Conservation (phyloP, 225 moss, liverwort and hornwort species). For the Asterella californica region DNA sequence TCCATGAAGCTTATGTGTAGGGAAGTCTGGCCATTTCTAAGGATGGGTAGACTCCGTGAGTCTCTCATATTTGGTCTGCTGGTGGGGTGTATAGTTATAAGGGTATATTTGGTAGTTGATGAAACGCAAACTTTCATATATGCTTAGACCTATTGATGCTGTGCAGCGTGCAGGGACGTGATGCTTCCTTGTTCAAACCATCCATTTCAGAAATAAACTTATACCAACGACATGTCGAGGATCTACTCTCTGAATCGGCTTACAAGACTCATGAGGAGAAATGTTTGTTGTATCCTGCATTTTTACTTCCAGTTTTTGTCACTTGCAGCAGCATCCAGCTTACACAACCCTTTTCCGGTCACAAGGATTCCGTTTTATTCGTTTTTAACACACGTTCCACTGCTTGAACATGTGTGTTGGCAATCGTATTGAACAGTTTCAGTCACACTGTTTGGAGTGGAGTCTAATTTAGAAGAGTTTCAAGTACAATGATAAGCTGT, state of each 20-base stretch:
- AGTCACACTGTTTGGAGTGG: neutral
- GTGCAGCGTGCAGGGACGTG: conserved; percentile 32
- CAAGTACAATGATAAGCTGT: neutral
- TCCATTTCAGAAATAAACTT: conserved; percentile 49
- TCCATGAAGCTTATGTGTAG: neutral
- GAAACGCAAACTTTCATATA: neutral
- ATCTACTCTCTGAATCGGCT: conserved; percentile 35
- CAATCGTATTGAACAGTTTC: neutral
- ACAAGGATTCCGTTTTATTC: neutral
- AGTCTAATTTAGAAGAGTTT: neutral
- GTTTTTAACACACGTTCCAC: neutral
- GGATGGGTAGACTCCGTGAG: neutral
- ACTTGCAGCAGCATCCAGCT: neutral
- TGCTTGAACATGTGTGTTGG: neutral
- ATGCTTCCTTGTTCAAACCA: conserved; percentile 45
- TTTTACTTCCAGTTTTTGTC: neutral
- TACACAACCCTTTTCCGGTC: no score
- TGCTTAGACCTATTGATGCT: neutral
- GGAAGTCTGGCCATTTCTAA: neutral
- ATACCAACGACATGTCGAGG: conserved; percentile 44
- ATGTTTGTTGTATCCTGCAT: conserved; percentile 39
- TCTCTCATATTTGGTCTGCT: neutral
- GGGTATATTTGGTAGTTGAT: neutral
- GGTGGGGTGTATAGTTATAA: neutral
- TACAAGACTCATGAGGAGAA: conserved; percentile 24